Percentiles rank a stretch among this genome's conserved stretches.
Evolutionary conservation across 2,329 filamentous ascomycete species (phyloP).

Genomic region (Proliferodiscus dingleyae): DNA sequence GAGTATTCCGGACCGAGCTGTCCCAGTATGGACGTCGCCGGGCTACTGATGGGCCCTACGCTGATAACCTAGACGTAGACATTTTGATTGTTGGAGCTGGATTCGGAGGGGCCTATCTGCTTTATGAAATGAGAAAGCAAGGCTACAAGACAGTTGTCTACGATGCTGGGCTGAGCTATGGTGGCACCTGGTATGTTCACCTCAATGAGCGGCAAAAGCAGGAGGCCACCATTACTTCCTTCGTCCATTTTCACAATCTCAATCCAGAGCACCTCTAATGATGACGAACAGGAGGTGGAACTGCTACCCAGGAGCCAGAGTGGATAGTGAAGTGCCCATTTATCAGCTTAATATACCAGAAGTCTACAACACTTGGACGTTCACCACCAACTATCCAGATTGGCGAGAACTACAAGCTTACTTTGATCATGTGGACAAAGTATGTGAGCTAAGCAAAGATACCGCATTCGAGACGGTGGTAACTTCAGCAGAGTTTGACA

Average conservation of each 20-base stretch:
- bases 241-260: too few species aligned
- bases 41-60: slow-evolving; percentile 35
- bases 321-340: slow-evolving; percentile 39
- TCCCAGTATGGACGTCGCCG: slow-evolving; percentile 23
- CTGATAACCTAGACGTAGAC: slow-evolving; percentile 39
- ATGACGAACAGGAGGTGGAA: slow-evolving; percentile 34
- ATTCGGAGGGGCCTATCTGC: slow-evolving; percentile 39
- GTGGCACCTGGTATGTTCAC: neutral
- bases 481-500: slow-evolving; percentile 36
- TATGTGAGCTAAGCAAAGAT: slow-evolving; percentile 39
- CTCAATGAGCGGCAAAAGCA: too few species aligned
- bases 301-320: slow-evolving; percentile 42
- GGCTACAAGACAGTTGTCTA: slow-evolving; percentile 13
- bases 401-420: slow-evolving; percentile 40
- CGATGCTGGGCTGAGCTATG: slow-evolving; percentile 3
- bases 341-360: slow-evolving; percentile 43
- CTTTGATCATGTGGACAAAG: slow-evolving; percentile 42
- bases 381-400: slow-evolving; percentile 37
- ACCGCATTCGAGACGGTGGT: slow-evolving; percentile 38
- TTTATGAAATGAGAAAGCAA: slow-evolving; percentile 43
- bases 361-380: slow-evolving; percentile 42
- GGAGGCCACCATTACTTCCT: too few species aligned
- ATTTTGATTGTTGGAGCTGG: slow-evolving; percentile 28
- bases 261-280: too few species aligned
- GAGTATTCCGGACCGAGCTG: too few species aligned